These are phyloP conservation scores for Rhipidocladum racemiflorum DNA, from an alignment of 176 grass and related monocot genomes.

Conservation along the genomic window DNA sequence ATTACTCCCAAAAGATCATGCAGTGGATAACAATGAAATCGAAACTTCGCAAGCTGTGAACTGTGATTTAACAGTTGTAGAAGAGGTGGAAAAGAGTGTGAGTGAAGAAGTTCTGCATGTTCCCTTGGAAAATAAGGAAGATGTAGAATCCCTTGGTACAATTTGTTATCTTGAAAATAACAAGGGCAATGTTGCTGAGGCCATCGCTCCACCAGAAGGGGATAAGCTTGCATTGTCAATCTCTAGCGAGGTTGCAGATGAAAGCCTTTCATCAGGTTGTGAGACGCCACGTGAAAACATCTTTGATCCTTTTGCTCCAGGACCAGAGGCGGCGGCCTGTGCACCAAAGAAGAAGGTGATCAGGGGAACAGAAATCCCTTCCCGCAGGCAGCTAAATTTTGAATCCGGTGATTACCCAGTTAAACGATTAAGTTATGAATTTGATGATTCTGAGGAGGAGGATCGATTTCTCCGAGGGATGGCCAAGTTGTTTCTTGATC, in stretches of 20 bases:
- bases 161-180: slow-evolving; percentile 16
- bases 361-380: slow-evolving; percentile 19
- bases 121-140: slow-evolving; percentile 32
- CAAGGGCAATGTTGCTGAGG: slow-evolving; percentile 11
- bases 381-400: slow-evolving; percentile 52
- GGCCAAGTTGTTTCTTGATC: slow-evolving; percentile 43
- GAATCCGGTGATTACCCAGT: slow-evolving; percentile 32
- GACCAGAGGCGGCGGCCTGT: slow-evolving; percentile 31
- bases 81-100: slow-evolving; percentile 20
- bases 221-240: slow-evolving; percentile 27
- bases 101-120: background rate
- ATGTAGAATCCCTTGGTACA: background rate
- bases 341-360: slow-evolving; percentile 53
- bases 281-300: slow-evolving; percentile 60
- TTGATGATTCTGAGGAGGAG: slow-evolving; percentile 24
- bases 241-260: slow-evolving; percentile 20
- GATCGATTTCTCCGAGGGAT: slow-evolving; percentile 38
- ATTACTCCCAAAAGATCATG: background rate
- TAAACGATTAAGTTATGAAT: slow-evolving; percentile 28
- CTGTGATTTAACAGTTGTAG: slow-evolving; percentile 4
- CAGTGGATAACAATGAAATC: background rate
- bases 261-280: slow-evolving; percentile 10
- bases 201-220: background rate
- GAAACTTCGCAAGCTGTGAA: slow-evolving; percentile 1
- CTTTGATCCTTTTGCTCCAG: slow-evolving; percentile 77